Conservation (phyloP, 106 monocot genomes). For the Acorus gramineus region DNA sequence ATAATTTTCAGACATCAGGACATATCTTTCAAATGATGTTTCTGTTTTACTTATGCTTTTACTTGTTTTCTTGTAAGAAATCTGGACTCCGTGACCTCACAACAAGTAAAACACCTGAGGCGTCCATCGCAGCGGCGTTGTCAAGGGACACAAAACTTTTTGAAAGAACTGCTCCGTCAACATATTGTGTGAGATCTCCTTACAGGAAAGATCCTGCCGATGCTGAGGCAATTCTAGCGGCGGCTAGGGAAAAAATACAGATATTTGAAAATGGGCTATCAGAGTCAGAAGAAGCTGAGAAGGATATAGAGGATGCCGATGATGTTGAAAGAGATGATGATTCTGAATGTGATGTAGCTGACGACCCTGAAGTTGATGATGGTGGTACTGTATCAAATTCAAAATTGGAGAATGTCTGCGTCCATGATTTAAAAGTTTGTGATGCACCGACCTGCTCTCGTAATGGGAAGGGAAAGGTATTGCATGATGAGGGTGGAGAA, state of each 20-base stretch:
- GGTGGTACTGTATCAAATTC: conserved; percentile 17
- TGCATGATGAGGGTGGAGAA: conserved; percentile 12
- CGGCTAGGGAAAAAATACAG: conserved; percentile 82
- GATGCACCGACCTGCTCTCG: conserved; percentile 3
- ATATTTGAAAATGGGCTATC: conserved; percentile 76
- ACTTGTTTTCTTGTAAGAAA: conserved; percentile 33
- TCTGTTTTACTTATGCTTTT: conserved; percentile 6
- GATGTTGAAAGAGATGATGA: conserved; percentile 84
- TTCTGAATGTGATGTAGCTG: conserved; percentile 84
- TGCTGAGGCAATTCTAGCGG: conserved; percentile 67
- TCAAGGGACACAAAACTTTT: conserved; percentile 90
- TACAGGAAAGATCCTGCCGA: conserved; percentile 90
- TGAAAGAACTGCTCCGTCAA: conserved; percentile 98
- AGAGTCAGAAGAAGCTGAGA: conserved; percentile 86
- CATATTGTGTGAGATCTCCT: conserved; percentile 76
- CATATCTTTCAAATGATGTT: conserved; percentile 1
- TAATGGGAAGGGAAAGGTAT: conserved; percentile 12
- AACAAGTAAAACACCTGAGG: conserved; percentile 98
- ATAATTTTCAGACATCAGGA: conserved; percentile 1
- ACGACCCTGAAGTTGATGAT: conserved; percentile 80
- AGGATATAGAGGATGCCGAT: conserved; percentile 68
- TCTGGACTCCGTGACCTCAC: conserved; percentile 96
- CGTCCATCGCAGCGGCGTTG: conserved; percentile 96
- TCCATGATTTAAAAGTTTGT: conserved; percentile 22
- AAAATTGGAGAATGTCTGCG: conserved; percentile 16